phyloP scores from a whole-genome alignment of 192 early-diverging fungal species.

The Powellomyces hirtus region DNA sequence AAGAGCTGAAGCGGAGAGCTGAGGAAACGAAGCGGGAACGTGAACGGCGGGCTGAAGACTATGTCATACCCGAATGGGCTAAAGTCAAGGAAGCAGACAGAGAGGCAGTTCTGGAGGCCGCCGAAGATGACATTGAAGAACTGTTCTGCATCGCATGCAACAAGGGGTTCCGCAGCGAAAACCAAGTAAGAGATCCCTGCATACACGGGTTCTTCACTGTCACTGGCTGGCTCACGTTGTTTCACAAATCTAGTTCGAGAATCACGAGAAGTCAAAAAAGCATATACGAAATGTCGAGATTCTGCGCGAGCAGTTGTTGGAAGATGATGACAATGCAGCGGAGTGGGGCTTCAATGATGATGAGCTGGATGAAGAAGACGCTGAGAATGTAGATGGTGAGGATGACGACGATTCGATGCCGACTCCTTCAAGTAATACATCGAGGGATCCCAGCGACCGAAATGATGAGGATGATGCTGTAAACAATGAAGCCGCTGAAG shows the following conservation, averaged over 20 bases:
- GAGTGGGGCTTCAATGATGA: slow-evolving; percentile 9
- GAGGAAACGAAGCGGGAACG: slow-evolving; percentile 47
- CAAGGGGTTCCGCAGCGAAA: slow-evolving; percentile 79
- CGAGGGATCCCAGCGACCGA: background rate
- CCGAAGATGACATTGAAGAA: slow-evolving; percentile 45
- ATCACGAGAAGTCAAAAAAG: slow-evolving; percentile 85
- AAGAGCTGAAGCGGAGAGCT: slow-evolving; percentile 57
- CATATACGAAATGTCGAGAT: slow-evolving; percentile 77
- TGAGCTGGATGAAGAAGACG: slow-evolving; percentile 6
- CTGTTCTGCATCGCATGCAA: slow-evolving; percentile 85
- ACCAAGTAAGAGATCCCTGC: slow-evolving; percentile 32
- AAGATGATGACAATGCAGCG: slow-evolving; percentile 31
- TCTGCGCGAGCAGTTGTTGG: slow-evolving; percentile 70
- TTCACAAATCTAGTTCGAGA: slow-evolving; percentile 57
- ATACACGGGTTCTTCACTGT: background rate
- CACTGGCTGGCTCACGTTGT: background rate
- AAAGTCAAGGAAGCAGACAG: slow-evolving; percentile 33
- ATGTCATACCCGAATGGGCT: slow-evolving; percentile 35
- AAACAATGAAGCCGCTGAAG: background rate
- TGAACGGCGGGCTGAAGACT: slow-evolving; percentile 26
- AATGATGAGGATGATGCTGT: background rate
- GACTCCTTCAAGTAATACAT: background rate
- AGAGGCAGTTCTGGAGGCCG: slow-evolving; percentile 38
- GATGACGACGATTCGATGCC: background rate
- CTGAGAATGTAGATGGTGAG: background rate